Evolutionary conservation across 2,329 filamentous ascomycete species (phyloP).

Genomic region (Kalmusia sp.): DNA sequence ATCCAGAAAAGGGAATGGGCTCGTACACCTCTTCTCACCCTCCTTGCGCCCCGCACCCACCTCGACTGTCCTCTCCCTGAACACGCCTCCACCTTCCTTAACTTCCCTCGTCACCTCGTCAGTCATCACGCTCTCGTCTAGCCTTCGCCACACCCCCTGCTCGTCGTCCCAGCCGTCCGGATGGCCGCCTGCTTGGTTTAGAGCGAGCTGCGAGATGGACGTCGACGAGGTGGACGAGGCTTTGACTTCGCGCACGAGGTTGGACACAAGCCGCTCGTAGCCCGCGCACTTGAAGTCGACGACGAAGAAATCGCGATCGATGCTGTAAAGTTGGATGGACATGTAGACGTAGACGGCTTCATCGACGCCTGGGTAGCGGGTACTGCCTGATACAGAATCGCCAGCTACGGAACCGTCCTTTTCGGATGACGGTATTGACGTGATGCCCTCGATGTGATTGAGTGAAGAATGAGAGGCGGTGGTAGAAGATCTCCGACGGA

Average conservation of each 20-base stretch:
- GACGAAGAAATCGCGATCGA: slow-evolving; percentile 90
- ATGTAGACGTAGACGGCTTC: slow-evolving; percentile 91
- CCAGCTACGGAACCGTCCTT: slow-evolving; percentile 21
- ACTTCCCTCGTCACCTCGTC: slow-evolving; percentile 38
- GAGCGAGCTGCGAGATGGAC: slow-evolving; percentile 24
- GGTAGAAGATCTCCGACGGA: slow-evolving; percentile 40
- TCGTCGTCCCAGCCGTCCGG: slow-evolving; percentile 44
- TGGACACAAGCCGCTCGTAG: slow-evolving; percentile 81
- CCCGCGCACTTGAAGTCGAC: slow-evolving; percentile 99
- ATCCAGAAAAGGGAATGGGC: slow-evolving; percentile 94
- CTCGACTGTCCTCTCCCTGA: slow-evolving; percentile 49
- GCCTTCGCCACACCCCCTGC: slow-evolving; percentile 41
- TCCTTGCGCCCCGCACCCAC: slow-evolving; percentile 57
- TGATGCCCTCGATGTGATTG: slow-evolving; percentile 36
- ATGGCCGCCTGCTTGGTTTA: slow-evolving; percentile 22
- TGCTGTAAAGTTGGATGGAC: slow-evolving; percentile 73
- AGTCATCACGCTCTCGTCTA: slow-evolving; percentile 41
- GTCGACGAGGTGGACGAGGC: slow-evolving; percentile 23
- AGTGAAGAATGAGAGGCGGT: slow-evolving; percentile 39
- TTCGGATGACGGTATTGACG: slow-evolving; percentile 11
- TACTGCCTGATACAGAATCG: slow-evolving; percentile 21
- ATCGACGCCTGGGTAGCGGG: slow-evolving; percentile 51
- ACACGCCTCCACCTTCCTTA: slow-evolving; percentile 39
- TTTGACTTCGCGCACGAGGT: slow-evolving; percentile 50
- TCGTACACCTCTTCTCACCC: slow-evolving; percentile 94